phyloP scores from a whole-genome alignment of 208 protist species.

The Trypanosomatidae sp. region DNA sequence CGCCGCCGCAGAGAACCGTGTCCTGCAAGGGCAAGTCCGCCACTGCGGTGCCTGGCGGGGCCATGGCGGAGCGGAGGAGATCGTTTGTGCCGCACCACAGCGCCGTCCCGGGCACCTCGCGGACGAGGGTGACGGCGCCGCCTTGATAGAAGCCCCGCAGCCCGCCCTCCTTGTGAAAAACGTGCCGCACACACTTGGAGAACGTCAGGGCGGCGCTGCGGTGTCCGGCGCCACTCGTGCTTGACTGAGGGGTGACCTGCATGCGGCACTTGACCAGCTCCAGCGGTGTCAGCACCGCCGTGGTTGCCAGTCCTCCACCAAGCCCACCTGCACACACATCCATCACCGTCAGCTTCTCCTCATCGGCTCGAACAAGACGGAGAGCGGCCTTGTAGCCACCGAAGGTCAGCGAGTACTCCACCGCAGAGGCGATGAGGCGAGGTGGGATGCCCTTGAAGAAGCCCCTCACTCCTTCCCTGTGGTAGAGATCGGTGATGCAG shows the following conservation, averaged over 20 bases:
- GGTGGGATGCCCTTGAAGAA: slow-evolving; percentile 70
- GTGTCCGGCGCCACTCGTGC: too few species aligned
- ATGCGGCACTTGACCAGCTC: slow-evolving; percentile 81
- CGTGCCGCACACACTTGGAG: slow-evolving; percentile 11
- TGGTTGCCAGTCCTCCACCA: too few species aligned
- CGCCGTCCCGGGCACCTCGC: slow-evolving; percentile 73
- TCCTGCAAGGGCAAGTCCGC: slow-evolving; percentile 33
- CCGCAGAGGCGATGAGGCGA: slow-evolving; percentile 49
- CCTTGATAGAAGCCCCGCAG: slow-evolving; percentile 61
- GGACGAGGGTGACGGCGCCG: slow-evolving; percentile 47
- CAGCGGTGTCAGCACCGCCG: slow-evolving; percentile 76
- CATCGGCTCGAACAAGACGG: slow-evolving; percentile 28
- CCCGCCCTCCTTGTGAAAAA: slow-evolving; percentile 23
- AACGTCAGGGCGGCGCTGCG: too few species aligned
- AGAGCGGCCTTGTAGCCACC: slow-evolving; percentile 61
- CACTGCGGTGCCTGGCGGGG: slow-evolving; percentile 11
- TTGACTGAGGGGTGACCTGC: slow-evolving; percentile 48
- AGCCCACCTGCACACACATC: too few species aligned
- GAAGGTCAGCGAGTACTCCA: slow-evolving; percentile 70
- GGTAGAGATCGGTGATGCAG: slow-evolving; percentile 40
- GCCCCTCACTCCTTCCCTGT: slow-evolving; percentile 42
- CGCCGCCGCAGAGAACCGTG: slow-evolving; percentile 57
- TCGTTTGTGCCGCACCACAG: slow-evolving; percentile 82
- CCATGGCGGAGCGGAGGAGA: slow-evolving; percentile 41
- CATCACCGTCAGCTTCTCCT: slow-evolving; percentile 33